phyloP scores from a whole-genome alignment of 306 rosid genomes.

The Trifolium subterraneum region DNA sequence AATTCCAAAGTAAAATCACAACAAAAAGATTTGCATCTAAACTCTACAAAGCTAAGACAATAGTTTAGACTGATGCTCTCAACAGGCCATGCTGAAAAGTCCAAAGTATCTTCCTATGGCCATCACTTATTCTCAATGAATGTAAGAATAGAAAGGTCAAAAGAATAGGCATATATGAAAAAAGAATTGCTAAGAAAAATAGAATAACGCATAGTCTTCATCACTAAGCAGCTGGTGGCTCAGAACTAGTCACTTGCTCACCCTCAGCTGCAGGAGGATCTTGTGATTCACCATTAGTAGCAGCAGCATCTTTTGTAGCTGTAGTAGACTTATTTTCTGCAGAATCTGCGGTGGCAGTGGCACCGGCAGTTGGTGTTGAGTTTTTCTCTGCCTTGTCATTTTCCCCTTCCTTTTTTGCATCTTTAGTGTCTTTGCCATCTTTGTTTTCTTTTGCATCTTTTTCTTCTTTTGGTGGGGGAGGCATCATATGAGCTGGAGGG shows the following conservation, averaged over 20 bases:
- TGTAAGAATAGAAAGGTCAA: constrained; percentile 39
- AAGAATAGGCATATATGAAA: constrained; percentile 31
- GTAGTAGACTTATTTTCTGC: constrained; percentile 47
- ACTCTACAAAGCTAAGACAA: constrained; percentile 50
- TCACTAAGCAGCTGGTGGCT: constrained; percentile 53
- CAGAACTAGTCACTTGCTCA: constrained; percentile 44
- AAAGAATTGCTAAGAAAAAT: constrained; percentile 40
- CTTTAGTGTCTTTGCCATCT: constrained; percentile 45
- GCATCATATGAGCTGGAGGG: constrained; percentile 90
- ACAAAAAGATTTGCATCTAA: constrained; percentile 40
- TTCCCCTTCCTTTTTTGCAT: constrained; percentile 42
- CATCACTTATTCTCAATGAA: constrained; percentile 65
- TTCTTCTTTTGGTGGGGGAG: constrained; percentile 72
- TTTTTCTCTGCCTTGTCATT: constrained; percentile 50
- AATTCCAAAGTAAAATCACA: constrained; percentile 35
- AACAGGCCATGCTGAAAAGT: constrained; percentile 50
- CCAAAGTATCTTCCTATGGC: constrained; percentile 46
- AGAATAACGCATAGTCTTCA: constrained; percentile 20
- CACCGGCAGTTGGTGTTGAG: constrained; percentile 47
- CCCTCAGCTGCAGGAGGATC: constrained; percentile 46
- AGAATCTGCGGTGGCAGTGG: constrained; percentile 28
- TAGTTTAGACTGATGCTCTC: constrained; percentile 48
- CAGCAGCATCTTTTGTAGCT: constrained; percentile 49
- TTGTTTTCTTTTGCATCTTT: constrained; percentile 54
- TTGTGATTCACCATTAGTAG: constrained; percentile 54